Evolutionary conservation across 2,329 filamentous ascomycete genomes (phyloP), one percentile per base, ranked within the genome.

Genomic region (Torrubiellomyces zombiae): DNA sequence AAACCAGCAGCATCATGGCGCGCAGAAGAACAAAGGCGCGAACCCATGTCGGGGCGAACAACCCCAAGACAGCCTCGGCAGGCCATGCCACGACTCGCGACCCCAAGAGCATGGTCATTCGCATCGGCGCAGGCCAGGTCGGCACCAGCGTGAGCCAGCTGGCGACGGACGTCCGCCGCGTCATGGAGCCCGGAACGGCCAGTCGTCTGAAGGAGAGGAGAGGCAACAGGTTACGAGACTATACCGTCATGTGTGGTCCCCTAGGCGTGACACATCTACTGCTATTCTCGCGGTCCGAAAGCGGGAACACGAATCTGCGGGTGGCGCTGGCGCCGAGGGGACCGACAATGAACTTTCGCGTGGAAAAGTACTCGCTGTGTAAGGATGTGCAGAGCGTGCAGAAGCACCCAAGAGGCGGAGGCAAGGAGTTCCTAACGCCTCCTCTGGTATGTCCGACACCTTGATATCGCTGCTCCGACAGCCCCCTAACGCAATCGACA

Each of bases 81-180:
- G 63, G 68, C 29, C 70, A 73, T 50, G 65, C 69, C 30, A 66
- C 72, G 14, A 62, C 66, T 26, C 70, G 73, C 35, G 65, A 73
- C 25, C 89, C 89, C 17, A 94, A 94, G 63, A 91, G 78, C 48
- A 94, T 98, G 86, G 86, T 98, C 30, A 93, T 98, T 51, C 80
- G 89, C 38, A 85, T 94, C 42, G 89, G 89, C 40, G 86, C 85
- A 39, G 79, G 83, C 42, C 81, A 94, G 47, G 82, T 98, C 26
- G 89, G 89, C 29, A 71, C 81, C 31, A 92, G 79, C 48, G 68
- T 98, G 40, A 86, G 76, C 48, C 85, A 95, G 55, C 61, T 98
- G 39, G 85, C 86, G 13, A 74, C 78, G 39, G 89, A 98, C 56
- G 79, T 95, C 30, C 74, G 89, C 40, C 65, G 66, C 28, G 86